Percentiles rank a stretch among this genome's conserved stretches.
Conservation (phyloP, 1,284 basidiomycete species). For the Melampsora americana region DNA sequence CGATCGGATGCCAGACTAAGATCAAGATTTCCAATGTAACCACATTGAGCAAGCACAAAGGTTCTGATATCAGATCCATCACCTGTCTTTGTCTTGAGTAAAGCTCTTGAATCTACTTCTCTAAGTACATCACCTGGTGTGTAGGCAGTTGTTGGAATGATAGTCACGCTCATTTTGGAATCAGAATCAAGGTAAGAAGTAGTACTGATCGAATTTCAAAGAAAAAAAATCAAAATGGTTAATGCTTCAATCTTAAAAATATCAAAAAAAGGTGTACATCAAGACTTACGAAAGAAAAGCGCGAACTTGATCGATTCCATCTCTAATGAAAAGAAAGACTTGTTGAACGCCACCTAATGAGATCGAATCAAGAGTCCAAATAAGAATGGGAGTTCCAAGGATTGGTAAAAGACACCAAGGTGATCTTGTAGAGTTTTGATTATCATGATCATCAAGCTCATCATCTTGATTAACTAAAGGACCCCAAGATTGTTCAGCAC, state of each 20-base stretch:
- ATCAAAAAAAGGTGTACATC: slow-evolving; percentile 41
- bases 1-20: slow-evolving; percentile 81
- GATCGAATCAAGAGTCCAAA: slow-evolving; percentile 94
- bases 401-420: slow-evolving; percentile 82
- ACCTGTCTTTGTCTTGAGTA: slow-evolving; percentile 72
- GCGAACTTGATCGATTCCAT: slow-evolving; percentile 78
- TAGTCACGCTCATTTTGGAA: slow-evolving; percentile 59
- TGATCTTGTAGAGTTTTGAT: not conserved
- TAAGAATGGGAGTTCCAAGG: slow-evolving; percentile 85
- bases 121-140: slow-evolving; percentile 94
- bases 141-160: slow-evolving; percentile 75
- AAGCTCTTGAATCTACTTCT: slow-evolving; percentile 81
- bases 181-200: slow-evolving; percentile 38
- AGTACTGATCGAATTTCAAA: slow-evolving; percentile 11
- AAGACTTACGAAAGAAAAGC: slow-evolving; percentile 69
- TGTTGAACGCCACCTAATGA: slow-evolving; percentile 88
- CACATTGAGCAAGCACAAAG: slow-evolving; percentile 89
- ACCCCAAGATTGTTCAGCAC: slow-evolving; percentile 32
- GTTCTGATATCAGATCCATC: slow-evolving; percentile 40
- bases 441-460: slow-evolving; percentile 31
- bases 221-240: not conserved
- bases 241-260: slow-evolving; percentile 12
- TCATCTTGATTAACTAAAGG: slow-evolving; percentile 22
- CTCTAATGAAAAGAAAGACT: slow-evolving; percentile 83
- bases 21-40: slow-evolving; percentile 87